Conservation (phyloP, 805 yeast species). For the Schizosaccharomyces octosporus region DNA sequence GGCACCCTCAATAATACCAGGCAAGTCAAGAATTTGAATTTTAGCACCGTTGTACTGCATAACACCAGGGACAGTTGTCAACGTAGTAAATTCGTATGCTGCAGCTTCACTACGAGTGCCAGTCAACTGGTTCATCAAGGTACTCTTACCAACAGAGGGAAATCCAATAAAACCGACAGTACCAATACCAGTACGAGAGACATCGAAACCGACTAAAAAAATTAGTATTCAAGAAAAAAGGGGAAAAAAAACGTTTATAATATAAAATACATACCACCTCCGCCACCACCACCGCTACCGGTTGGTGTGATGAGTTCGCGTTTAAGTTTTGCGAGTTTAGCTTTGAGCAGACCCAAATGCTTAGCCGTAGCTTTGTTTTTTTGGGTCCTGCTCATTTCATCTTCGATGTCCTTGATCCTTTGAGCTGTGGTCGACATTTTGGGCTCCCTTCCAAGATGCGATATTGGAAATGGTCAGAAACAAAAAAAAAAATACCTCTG, state of each 20-base stretch:
- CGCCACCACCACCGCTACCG: slow-evolving; percentile 60
- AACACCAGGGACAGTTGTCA: slow-evolving; percentile 93
- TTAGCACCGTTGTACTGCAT: slow-evolving; percentile 91
- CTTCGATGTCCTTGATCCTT: slow-evolving; percentile 69
- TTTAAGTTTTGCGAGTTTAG: slow-evolving; percentile 82
- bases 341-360: slow-evolving; percentile 92
- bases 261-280: slow-evolving; percentile 14
- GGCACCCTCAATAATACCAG: slow-evolving; percentile 96
- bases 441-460: background rate
- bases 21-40: slow-evolving; percentile 79
- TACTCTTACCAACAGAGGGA: slow-evolving; percentile 69
- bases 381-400: slow-evolving; percentile 94
- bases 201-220: slow-evolving; percentile 58
- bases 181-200: slow-evolving; percentile 95
- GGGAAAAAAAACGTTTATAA: no score
- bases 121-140: slow-evolving; percentile 64
- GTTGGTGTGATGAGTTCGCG: slow-evolving; percentile 63
- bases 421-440: slow-evolving; percentile 22
- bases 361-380: slow-evolving; percentile 93
- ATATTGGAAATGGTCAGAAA: background rate
- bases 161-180: slow-evolving; percentile 94
- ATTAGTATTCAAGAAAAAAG: background rate
- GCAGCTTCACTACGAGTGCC: slow-evolving; percentile 97
- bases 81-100: slow-evolving; percentile 37
- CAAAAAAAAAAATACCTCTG: background rate